A percentile compares a stretch with the other conserved stretches of the same genome.
Conservation (phyloP, 371 early-diverging fungal species). For the Coemansia sp. region DNA sequence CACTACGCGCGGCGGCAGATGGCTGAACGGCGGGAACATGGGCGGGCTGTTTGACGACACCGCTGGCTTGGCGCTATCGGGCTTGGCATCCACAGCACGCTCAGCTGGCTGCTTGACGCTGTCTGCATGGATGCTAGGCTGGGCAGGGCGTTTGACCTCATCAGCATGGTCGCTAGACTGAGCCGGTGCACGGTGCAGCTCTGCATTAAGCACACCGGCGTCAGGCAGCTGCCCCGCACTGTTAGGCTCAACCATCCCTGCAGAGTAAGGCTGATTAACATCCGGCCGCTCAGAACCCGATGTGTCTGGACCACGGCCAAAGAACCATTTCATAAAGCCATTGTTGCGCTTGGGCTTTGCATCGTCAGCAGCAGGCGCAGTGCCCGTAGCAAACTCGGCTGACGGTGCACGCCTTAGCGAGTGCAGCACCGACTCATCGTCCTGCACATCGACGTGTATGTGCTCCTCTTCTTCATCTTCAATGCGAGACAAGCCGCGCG, state of each 20-base stretch:
- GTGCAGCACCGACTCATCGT: neutral
- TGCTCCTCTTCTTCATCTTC: slow-evolving; percentile 15
- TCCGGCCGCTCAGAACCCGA: neutral
- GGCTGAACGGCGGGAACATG: slow-evolving; percentile 54
- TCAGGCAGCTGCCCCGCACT: slow-evolving; percentile 12
- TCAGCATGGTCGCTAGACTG: neutral
- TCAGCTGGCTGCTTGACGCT: neutral
- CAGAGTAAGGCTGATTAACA: neutral
- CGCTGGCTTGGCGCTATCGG: neutral
- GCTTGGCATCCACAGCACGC: neutral
- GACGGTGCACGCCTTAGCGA: neutral
- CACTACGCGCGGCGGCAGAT: slow-evolving; percentile 43
- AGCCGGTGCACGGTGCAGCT: neutral
- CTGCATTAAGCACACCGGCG: slow-evolving; percentile 4
- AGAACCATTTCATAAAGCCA: slow-evolving; percentile 5
- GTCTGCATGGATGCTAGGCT: neutral
- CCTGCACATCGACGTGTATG: slow-evolving; percentile 6
- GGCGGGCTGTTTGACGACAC: slow-evolving; percentile 8
- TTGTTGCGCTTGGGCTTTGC: neutral
- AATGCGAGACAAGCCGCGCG: slow-evolving; percentile 28
- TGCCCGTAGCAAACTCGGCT: neutral
- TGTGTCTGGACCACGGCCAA: neutral
- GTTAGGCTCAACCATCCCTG: neutral
- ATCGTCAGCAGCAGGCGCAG: neutral
- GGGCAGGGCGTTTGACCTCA: no score